Evolutionary conservation across 371 early-diverging fungal species (phyloP), one percentile per base, ranked within the genome.

Genomic region (Mucor lusitanicus): DNA sequence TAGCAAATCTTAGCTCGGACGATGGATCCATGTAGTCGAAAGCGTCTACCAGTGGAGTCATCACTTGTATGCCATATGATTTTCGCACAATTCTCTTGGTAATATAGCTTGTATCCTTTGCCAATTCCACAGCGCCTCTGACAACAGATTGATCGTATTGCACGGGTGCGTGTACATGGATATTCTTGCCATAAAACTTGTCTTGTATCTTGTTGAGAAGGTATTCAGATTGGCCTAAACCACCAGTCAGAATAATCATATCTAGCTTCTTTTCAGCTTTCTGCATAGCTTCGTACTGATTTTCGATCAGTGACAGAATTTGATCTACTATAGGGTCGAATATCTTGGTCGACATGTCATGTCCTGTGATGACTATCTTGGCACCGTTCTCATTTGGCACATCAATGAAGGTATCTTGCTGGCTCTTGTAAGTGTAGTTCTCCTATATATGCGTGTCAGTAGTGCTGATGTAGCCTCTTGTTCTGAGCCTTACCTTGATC

Each of bases 401-500:
- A 27, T 53, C 27, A 27, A 53, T 53, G 27, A 13, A 15, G 15
- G 27, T 53, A 13, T 53, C 27, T 53, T 27, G 53, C 27, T 8
- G 53, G 25, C 3, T 25, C 27, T 53, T 53, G 27, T 53, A 53
- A 1, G 53, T 53, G 27, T 27, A 53, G 0, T 53, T 53, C 13
- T 53, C 53, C 53, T 53, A 21, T 13, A 12, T 0, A 1, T 17
- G 15, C 11, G 6, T 50, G 17, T 21, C 11, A 46, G n/a, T 8
- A 21, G 3, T 27, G 11, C 13, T 8, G 23, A 13, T 6, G 4
- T 15, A 53, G 27, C 13, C 3, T 53, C 13, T 12, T 27, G 27
- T 0, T 46, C 3, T 32, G 33, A 21, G 11, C 33, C 12, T 54
- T 76, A 76, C 80, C 75, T 76, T 80, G 57, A 75, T 75, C 23